A percentile compares a stretch with the other conserved stretches of the same genome.
These are phyloP conservation scores for Xylaria sp. DNA, from an alignment of 2,329 filamentous ascomycete genomes.

Conservation along the genomic window DNA sequence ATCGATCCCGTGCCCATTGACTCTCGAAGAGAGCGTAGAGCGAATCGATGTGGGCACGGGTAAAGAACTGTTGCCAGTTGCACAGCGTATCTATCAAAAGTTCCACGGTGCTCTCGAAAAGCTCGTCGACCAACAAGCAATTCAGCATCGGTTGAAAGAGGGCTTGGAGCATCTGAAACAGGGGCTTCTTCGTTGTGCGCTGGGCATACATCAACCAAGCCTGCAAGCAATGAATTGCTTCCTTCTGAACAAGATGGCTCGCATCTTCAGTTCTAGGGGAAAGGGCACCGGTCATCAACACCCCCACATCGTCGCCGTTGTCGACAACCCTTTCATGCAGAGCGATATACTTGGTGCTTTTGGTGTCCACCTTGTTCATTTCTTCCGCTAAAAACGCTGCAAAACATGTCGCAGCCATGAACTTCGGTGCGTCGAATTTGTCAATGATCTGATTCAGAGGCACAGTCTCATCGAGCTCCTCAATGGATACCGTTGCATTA, in stretches of 20 bases:
- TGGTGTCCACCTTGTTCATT: constrained; percentile 60
- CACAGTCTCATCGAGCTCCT: constrained; percentile 40
- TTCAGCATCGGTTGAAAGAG: constrained; percentile 56
- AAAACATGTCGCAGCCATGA: constrained; percentile 61
- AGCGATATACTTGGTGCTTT: constrained; percentile 45
- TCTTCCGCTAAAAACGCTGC: constrained; percentile 59
- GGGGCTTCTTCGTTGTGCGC: constrained; percentile 50
- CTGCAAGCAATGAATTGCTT: constrained; percentile 57
- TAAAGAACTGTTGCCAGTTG: constrained; percentile 60
- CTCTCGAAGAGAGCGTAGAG: constrained; percentile 57
- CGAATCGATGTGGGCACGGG: constrained; percentile 50
- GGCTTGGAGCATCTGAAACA: constrained; percentile 54
- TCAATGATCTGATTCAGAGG: constrained; percentile 41
- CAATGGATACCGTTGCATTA: constrained; percentile 43
- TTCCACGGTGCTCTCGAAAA: constrained; percentile 58
- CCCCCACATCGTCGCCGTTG: constrained; percentile 47
- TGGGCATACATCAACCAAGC: constrained; percentile 73
- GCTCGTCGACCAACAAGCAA: constrained; percentile 52
- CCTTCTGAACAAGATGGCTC: constrained; percentile 40
- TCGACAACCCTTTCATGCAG: constrained; percentile 47
- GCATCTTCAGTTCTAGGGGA: constrained; percentile 23
- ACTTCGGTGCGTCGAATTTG: constrained; percentile 44
- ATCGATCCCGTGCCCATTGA: constrained; percentile 52
- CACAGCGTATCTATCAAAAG: constrained; percentile 60
- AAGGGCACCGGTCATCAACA: constrained; percentile 41